phyloP scores from a whole-genome alignment of 768 basidiomycete genomes.

The Paxillus ammoniavirescens region DNA sequence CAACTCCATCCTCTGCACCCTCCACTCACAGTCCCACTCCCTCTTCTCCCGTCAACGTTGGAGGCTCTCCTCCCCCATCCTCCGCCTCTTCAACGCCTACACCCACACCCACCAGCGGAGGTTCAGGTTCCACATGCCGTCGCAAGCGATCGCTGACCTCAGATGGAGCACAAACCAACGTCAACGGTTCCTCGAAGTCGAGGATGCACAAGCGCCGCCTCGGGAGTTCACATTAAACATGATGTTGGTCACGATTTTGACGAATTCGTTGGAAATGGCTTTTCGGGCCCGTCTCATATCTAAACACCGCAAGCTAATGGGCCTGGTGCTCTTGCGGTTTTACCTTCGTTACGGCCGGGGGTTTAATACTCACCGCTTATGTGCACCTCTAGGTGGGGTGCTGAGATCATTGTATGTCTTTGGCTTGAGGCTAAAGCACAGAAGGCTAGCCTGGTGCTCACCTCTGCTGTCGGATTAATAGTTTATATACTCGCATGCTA shows the following conservation, averaged over 20 bases:
- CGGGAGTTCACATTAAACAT: constrained; percentile 9
- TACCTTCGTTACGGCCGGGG: not conserved
- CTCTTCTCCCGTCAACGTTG: not conserved
- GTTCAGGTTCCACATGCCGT: constrained; percentile 9
- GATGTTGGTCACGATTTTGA: not conserved
- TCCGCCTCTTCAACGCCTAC: not conserved
- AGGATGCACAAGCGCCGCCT: constrained; percentile 18
- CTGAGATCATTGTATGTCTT: not conserved
- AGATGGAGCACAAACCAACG: not conserved
- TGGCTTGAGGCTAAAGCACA: not conserved
- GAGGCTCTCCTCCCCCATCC: constrained; percentile 3
- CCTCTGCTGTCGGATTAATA: not conserved
- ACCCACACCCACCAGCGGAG: not conserved
- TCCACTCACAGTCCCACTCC: not conserved
- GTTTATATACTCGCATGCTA: too few species aligned
- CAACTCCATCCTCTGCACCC: not conserved
- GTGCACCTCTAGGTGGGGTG: not conserved
- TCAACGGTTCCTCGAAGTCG: not conserved
- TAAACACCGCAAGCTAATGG: not conserved
- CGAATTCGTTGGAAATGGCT: not conserved
- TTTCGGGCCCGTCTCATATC: not conserved
- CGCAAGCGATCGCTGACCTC: constrained; percentile 10
- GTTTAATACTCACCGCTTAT: not conserved
- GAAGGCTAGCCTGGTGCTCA: not conserved
- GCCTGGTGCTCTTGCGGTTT: not conserved